These are phyloP conservation scores for Tephrocybe sp. DNA, from an alignment of 768 basidiomycete species.

Conservation along the genomic window DNA sequence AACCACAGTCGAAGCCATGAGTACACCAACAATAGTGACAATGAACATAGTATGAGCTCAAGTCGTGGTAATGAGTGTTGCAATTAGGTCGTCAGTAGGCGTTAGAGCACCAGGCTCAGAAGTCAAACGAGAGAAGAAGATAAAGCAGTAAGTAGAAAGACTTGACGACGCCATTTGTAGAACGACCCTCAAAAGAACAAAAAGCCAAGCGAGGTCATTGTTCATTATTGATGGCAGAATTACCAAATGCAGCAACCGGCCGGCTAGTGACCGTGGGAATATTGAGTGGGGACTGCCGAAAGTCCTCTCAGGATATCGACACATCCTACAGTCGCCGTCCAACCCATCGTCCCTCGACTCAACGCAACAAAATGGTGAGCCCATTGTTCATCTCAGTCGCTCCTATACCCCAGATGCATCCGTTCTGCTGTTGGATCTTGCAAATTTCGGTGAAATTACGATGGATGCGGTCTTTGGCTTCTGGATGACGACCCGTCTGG, in stretches of 20 bases:
- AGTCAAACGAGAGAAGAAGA: conserved; percentile 21
- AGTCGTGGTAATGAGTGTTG: conserved; percentile 12
- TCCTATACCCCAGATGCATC: background rate
- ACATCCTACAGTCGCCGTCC: conserved; percentile 29
- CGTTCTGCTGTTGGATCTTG: conserved; percentile 13
- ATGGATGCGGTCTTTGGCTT: conserved; percentile 31
- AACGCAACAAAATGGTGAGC: conserved; percentile 42
- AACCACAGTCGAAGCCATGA: conserved; percentile 19
- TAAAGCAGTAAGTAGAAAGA: conserved; percentile 13
- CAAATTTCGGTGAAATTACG: conserved; percentile 23
- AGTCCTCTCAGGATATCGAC: conserved; percentile 19
- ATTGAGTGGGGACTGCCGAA: conserved; percentile 24
- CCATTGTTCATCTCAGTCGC: conserved; percentile 4
- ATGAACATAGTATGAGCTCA: conserved; percentile 14
- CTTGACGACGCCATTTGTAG: conserved; percentile 10
- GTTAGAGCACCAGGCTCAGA: background rate
- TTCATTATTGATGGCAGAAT: background rate
- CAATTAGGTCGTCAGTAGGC: conserved; percentile 8
- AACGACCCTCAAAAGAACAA: conserved; percentile 8
- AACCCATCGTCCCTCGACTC: conserved; percentile 35
- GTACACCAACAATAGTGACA: conserved; percentile 7
- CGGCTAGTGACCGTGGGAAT: conserved; percentile 23
- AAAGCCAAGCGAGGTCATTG: too few species aligned
- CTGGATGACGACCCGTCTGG: conserved; percentile 31
- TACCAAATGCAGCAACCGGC: conserved; percentile 11